A percentile compares a stretch with the other conserved stretches of the same genome.
These are phyloP conservation scores for Fusarium compactum DNA, from an alignment of 2,329 filamentous ascomycete genomes.

Conservation along the genomic window DNA sequence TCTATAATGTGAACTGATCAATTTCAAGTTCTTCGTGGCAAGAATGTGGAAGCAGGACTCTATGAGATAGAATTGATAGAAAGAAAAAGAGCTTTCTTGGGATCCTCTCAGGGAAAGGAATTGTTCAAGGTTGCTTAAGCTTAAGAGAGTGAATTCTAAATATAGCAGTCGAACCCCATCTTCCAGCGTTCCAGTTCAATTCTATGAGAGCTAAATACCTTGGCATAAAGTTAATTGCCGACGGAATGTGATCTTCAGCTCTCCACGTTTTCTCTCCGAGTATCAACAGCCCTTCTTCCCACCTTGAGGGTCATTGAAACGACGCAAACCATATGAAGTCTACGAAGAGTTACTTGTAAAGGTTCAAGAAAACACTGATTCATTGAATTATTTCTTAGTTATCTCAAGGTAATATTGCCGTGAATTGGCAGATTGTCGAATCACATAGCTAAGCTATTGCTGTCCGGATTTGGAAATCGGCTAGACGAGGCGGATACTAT, in stretches of 20 bases:
- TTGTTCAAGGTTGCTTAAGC: too few relatives aligned
- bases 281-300: neutral
- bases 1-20: too few relatives aligned
- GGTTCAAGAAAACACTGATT: rapidly evolving
- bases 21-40: too few relatives aligned
- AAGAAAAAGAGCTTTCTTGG: neutral
- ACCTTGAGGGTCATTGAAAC: neutral
- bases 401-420: too few relatives aligned
- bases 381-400: too few relatives aligned
- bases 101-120: neutral
- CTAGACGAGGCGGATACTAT: neutral
- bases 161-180: neutral
- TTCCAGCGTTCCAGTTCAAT: neutral
- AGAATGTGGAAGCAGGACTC: rapidly evolving
- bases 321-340: rapidly evolving
- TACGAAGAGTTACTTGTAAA: rapidly evolving
- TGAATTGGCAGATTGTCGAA: too few relatives aligned
- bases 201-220: neutral
- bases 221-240: neutral
- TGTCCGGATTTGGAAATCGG: neutral
- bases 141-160: neutral
- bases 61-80: rapidly evolving
- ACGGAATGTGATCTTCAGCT: neutral
- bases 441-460: neutral
- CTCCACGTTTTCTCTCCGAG: neutral